Base-by-base conservation (phyloP, 179 eudicot genomes). In the Beta macrorhiza region DNA sequence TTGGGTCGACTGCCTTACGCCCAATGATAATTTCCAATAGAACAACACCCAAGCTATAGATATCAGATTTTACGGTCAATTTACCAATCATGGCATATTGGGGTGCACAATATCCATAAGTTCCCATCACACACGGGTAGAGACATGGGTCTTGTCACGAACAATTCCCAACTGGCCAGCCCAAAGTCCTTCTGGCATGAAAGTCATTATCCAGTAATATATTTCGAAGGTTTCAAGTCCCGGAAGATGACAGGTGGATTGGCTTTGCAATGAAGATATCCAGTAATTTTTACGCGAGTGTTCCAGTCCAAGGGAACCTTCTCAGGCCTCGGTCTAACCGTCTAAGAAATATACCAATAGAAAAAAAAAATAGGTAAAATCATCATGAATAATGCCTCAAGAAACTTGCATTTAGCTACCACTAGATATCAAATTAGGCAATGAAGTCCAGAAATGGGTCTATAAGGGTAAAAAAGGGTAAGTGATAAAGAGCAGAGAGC, bases 61-160 rank as follows among this genome's bases (percentile, higher is more conserved):
- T 83, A 74, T 91, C 95, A n/a, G 92, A 90, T 78, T 88, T 92
- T 44, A 89, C 82, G 0, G 91, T 92, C 77, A 92, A 86, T 74
- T 90, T 92, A 44, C 97, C 97, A 17, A 92, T 89, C 93, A 91
- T 87, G 78, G 97, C 98, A 85, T 92, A 94, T 69, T 92, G 97
- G 2, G 97, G 98, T 59, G 98, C 98, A 87, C 97, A 92, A 73
- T 94, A 94, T 16, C 98, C 97, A 73, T 91, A 91, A 56, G 98
- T 94, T 74, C 98, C 98, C 92, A 90, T 88, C 59, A 90, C 91
- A 12, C 91, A 29, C 25, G 79, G 37, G 91, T 90, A 13, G 92
- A 90, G 55, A 88, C 91, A 83, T 90, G 92, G 77, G 92, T 88
- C 59, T 81, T 88, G 82, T 88, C 92, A 51, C 92, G 90, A 22